Evolutionary conservation across 2,329 filamentous ascomycete species (phyloP).

Genomic region (Aschersonia sp.): DNA sequence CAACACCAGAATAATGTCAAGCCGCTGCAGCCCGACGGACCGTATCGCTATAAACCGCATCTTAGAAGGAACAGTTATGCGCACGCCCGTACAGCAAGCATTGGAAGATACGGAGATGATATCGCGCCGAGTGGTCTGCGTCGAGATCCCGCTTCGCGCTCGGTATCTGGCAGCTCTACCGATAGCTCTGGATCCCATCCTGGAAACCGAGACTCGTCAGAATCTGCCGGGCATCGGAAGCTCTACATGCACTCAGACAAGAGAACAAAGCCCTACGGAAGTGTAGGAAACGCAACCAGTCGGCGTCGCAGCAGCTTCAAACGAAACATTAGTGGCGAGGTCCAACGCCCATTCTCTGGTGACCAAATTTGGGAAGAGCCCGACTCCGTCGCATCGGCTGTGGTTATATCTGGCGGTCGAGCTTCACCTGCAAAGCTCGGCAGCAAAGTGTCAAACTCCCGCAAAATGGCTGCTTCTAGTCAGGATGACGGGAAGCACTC

Average conservation of each 20-base stretch:
- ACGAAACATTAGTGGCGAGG: constrained; percentile 56
- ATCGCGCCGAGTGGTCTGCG: constrained; percentile 24
- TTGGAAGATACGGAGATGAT: constrained; percentile 32
- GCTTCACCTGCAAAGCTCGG: constrained; percentile 16
- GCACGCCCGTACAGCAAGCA: constrained; percentile 46
- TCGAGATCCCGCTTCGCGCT: constrained; percentile 26
- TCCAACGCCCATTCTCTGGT: constrained; percentile 52
- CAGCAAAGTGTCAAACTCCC: constrained; percentile 17
- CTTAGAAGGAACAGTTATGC: constrained; percentile 59
- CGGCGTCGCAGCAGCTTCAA: constrained; percentile 51
- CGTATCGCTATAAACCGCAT: constrained; percentile 54
- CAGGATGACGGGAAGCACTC: constrained; percentile 20
- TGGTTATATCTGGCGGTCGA: constrained; percentile 12
- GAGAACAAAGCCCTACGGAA: constrained; percentile 25
- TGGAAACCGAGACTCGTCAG: constrained; percentile 13
- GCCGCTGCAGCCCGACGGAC: constrained; percentile 36
- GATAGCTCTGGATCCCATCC: constrained; percentile 28
- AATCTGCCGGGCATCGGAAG: constrained; percentile 6
- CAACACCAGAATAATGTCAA: constrained; percentile 48
- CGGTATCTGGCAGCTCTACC: constrained; percentile 36
- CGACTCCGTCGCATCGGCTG: constrained; percentile 22
- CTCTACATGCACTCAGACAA: constrained; percentile 7
- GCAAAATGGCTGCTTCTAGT: constrained; percentile 23
- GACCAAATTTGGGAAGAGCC: constrained; percentile 88
- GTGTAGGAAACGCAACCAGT: constrained; percentile 21